phyloP scores from a whole-genome alignment of 2,329 filamentous ascomycete genomes.

The Diaporthe capsici region DNA sequence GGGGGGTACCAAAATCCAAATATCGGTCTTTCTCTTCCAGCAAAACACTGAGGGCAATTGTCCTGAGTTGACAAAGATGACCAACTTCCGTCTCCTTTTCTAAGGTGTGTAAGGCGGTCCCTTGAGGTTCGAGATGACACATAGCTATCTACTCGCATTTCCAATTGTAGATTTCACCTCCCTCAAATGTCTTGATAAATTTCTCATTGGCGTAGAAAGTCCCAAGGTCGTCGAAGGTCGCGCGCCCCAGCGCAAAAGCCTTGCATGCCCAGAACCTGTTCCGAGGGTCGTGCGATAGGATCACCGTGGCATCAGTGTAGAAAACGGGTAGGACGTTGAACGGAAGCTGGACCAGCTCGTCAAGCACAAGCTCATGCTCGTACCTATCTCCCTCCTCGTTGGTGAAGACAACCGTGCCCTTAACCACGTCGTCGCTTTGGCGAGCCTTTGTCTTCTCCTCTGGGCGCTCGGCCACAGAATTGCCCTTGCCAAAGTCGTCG shows the following conservation, averaged over 20 bases:
- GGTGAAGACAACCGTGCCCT: conserved; percentile 14
- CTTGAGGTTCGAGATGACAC: background rate
- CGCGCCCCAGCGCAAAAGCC: background rate
- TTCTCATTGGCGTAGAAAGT: conserved; percentile 4
- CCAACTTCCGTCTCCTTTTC: background rate
- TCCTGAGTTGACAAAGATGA: background rate
- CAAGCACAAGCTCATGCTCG: conserved; percentile 24
- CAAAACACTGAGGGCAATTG: too few relatives aligned
- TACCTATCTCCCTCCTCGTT: conserved; percentile 13
- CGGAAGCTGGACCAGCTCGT: background rate
- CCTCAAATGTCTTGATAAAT: conserved; percentile 13
- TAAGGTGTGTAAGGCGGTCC: background rate
- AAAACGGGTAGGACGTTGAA: background rate
- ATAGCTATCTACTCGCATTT: background rate
- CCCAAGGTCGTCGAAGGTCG: conserved; percentile 11
- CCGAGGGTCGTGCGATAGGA: background rate
- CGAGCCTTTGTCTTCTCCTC: background rate
- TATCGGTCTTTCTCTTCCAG: background rate
- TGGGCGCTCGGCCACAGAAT: background rate
- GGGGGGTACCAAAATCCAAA: background rate
- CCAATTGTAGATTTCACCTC: background rate
- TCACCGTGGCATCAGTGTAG: background rate
- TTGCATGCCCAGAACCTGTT: conserved; percentile 1
- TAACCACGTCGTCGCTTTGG: background rate
- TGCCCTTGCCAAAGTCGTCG: conserved; percentile 1